Percentiles rank a stretch among this genome's conserved stretches.
Conservation (phyloP, 2,329 filamentous ascomycete genomes). For the Monilinia fructicola region DNA sequence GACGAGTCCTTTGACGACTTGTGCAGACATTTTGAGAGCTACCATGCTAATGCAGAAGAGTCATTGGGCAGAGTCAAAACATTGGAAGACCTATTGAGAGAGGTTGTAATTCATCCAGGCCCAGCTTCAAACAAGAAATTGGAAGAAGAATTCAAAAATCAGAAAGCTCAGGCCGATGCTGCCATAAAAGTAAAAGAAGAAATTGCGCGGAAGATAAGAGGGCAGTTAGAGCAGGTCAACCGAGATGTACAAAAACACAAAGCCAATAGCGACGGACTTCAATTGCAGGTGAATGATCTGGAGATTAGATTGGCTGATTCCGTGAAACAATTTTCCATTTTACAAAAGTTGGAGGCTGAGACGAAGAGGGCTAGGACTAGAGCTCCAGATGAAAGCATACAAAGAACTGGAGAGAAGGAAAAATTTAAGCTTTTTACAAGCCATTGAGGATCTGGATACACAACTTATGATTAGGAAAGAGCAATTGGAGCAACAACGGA, state of each 20-base stretch:
- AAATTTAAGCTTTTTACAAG: neutral
- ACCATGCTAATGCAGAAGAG: constrained; percentile 3
- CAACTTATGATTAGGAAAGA: neutral
- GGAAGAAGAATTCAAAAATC: neutral
- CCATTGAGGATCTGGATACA: neutral
- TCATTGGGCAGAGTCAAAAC: neutral
- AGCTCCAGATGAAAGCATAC: too few species aligned
- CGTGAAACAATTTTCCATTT: neutral
- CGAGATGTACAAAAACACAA: neutral
- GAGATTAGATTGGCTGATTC: neutral
- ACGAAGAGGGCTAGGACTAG: neutral
- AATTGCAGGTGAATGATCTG: neutral
- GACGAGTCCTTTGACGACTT: neutral
- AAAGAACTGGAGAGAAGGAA: neutral
- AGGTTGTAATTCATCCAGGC: neutral
- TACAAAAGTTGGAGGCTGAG: neutral
- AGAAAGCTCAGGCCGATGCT: neutral
- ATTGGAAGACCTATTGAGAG: neutral
- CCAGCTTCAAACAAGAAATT: neutral
- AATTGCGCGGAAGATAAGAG: neutral
- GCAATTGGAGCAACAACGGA: neutral
- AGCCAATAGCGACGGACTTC: neutral
- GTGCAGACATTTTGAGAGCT: constrained; percentile 10
- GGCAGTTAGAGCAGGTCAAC: neutral
- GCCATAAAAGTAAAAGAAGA: neutral